Evolutionary conservation across 2,329 filamentous ascomycete genomes (phyloP).

Genomic region (Microsporum audouinii): DNA sequence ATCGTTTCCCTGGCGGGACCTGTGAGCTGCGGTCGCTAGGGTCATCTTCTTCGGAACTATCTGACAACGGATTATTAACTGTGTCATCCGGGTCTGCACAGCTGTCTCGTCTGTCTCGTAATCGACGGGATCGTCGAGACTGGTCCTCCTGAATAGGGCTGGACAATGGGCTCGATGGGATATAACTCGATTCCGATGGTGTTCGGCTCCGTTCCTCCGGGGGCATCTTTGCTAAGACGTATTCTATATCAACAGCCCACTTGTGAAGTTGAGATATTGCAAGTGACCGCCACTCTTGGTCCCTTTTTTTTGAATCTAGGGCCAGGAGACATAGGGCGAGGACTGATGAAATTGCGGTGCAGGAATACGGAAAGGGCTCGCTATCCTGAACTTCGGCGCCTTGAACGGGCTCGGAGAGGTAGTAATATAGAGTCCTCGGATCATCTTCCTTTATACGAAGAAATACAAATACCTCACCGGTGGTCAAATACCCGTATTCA

Average conservation of each 20-base stretch:
- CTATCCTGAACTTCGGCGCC: background rate
- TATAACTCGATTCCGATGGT: background rate
- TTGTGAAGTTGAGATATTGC: background rate
- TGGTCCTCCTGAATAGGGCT: background rate
- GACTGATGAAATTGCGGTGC: background rate
- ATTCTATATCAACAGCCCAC: background rate
- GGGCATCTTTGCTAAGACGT: background rate
- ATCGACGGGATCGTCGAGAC: background rate
- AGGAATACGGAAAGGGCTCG: background rate
- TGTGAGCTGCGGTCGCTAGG: background rate
- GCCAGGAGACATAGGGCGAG: background rate
- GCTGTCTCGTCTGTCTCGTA: background rate
- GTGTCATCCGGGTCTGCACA: background rate
- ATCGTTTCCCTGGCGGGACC: background rate
- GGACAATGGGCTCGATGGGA: constrained; percentile 3
- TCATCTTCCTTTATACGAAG: background rate
- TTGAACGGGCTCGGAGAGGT: background rate
- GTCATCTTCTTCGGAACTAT: background rate
- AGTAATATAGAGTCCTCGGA: background rate
- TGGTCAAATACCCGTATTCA: background rate
- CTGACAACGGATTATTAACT: background rate
- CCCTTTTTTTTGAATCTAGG: background rate
- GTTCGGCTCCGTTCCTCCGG: background rate
- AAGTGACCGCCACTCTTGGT: background rate
- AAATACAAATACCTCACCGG: background rate